A percentile compares a stretch with the other conserved stretches of the same genome.
These are phyloP conservation scores for Zostera marina DNA, from an alignment of 116 monocot species.

Conservation along the genomic window DNA sequence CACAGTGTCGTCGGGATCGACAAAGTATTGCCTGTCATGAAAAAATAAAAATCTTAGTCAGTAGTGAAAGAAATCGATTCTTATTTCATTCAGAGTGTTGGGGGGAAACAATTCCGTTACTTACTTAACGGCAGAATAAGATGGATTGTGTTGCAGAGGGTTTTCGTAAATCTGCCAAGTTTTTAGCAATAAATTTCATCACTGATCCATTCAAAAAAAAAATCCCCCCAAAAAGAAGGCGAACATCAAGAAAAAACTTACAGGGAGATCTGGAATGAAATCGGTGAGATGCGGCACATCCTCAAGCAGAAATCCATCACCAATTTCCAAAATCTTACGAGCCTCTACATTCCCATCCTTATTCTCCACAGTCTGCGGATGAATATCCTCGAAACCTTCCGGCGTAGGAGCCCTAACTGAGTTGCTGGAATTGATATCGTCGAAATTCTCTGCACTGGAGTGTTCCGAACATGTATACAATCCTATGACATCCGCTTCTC, in stretches of 20 bases:
- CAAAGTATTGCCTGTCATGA: conserved; percentile 1
- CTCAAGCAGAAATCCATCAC: conserved; percentile 17
- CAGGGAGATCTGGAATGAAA: conserved; percentile 37
- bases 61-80: background rate
- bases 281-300: conserved; percentile 66
- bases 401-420: background rate
- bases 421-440: background rate
- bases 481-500: background rate
- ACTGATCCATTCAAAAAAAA: background rate
- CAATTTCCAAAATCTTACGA: background rate
- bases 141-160: background rate
- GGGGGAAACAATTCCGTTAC: background rate
- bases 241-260: conserved; percentile 9
- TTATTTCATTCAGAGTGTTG: background rate
- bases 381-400: background rate
- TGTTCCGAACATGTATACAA: background rate
- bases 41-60: background rate
- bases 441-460: background rate
- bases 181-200: background rate
- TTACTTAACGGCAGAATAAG: conserved; percentile 4
- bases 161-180: background rate
- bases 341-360: background rate
- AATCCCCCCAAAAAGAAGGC: background rate
- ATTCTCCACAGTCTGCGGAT: background rate
- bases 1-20: conserved; percentile 2